Evolutionary conservation across 257 asterid genomes (phyloP), one percentile per base, ranked within the genome.

Genomic region (Scutellaria baicalensis): DNA sequence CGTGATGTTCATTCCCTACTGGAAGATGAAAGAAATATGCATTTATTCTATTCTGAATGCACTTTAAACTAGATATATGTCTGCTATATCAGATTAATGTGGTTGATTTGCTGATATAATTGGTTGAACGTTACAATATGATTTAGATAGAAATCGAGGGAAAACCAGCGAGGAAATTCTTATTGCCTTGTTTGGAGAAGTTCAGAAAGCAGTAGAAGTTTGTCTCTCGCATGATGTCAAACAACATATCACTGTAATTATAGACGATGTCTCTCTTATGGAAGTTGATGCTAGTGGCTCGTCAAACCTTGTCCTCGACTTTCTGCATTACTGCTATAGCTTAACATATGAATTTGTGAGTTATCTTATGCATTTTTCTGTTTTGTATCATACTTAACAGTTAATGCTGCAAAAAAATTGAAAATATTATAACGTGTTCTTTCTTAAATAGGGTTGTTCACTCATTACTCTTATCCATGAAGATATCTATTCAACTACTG

Each of bases 221-320:
- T 82, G 73, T 81, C 81, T 39, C 50, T 66, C 80, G 12, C 76
- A 79, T 33, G 84, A 75, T 71, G 85, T 81, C 76, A 63, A 51
- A 45, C 73, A 70, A 11, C 77, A 80, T 43, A 54, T 83, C 43
- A 83, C 83, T 56, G 43, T 94, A 58, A 80, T 94, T 66, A 86
- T 91, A 66, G 99, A 94, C 71, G 96, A 94, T 70, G 71, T 86
- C 56, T 91, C 99, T 49, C 95, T 89, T 8, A 71, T 94, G 92
- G 97, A 94, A 87, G 89, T 89, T 71, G 95, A 86, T 64, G 88
- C 87, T 33, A 77, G 80, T 59, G 94, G 96, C 69, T 85, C 78
- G 6, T 81, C 91, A 39, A 82, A 85, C 77, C 79, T 82, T 39
- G 96, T 86, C 72, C 84, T 86, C 36, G 89, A 91, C 82, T 94